Base-by-base conservation (phyloP, 2,329 filamentous ascomycete species). In the Parastagonospora avenae region DNA sequence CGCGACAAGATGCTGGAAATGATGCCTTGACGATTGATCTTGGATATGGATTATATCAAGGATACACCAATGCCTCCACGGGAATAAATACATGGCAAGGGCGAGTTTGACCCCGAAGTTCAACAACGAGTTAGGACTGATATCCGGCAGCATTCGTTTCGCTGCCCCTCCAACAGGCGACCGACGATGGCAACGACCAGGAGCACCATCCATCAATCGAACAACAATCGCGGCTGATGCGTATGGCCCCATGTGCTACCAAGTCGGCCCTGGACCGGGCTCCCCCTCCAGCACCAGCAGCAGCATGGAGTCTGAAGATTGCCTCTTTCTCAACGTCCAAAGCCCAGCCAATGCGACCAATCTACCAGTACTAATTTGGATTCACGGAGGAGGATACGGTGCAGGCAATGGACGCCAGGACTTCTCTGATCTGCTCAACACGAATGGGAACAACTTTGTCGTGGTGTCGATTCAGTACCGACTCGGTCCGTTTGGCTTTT, bases 361-460 rank as follows among this genome's bases (percentile, higher is more conserved):
- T 35, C 45, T 70, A 10, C 72, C 67, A 2, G 72, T 74, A 8
- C 43, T 74, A 2, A 56, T 62, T 9, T 62, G 53, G 50, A 57
- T 62, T 40, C 54, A 55, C 39, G 54, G 66, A 4, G 62, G 64
- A 24, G 68, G 72, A 0, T 75, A 74, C 60, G 75, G 68, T 32
- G 54, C 43, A 41, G 76, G 67, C 35, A 64, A 64, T 55, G 78
- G 72, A 2, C 53, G 55, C 4, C 60, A 72, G 35, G 74, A 78
- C 44, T 48, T 76, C 9, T 66, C 66, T 10, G 19, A 62, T 0
- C 62, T 77, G 29, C 77, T 82, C 42, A 76, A 76, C 35, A 73
- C 74, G 1, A 80, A 79, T 52, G 66, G 73, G n/a, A 76, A 80
- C 51, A 69, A 64, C 6, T 81, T 82, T 44, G 64, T 82, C 29